Conservation (phyloP, 805 yeast genomes). For the Brettanomyces anomalus region DNA sequence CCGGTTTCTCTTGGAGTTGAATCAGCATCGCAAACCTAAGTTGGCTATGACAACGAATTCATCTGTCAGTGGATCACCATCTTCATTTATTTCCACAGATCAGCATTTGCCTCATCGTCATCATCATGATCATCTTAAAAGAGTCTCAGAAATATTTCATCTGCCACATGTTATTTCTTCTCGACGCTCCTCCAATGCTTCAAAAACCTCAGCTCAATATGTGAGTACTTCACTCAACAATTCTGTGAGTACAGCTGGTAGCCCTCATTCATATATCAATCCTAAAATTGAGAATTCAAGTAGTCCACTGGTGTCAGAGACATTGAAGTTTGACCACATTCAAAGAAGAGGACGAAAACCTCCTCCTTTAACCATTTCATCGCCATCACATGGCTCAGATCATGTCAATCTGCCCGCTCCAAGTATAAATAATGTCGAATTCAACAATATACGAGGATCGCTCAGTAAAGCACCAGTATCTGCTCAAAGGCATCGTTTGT, state of each 20-base stretch:
- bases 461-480: not conserved
- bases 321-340: not conserved
- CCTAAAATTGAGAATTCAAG: too few species aligned
- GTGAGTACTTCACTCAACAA: too few species aligned
- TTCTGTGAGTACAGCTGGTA: too few species aligned
- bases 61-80: too few species aligned
- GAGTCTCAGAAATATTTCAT: constrained; percentile 10
- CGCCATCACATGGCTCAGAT: not conserved
- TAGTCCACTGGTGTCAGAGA: not conserved
- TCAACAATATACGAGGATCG: constrained; percentile 18
- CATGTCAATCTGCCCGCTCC: not conserved
- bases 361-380: constrained; percentile 12
- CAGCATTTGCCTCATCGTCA: not conserved
- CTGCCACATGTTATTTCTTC: constrained; percentile 26
- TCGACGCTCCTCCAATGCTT: not conserved
- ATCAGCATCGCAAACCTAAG: too few species aligned
- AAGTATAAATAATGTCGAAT: constrained; percentile 21
- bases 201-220: too few species aligned
- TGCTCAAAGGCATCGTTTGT: not conserved
- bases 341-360: not conserved
- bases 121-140: constrained; percentile 19
- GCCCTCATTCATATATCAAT: too few species aligned
- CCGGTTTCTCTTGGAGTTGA: too few species aligned
- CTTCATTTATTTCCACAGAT: too few species aligned
- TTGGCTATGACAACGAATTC: too few species aligned